Percentiles rank a stretch among this genome's conserved stretches.
phyloP scores from a whole-genome alignment of 768 basidiomycete genomes.

The Favolaschia claudopus region DNA sequence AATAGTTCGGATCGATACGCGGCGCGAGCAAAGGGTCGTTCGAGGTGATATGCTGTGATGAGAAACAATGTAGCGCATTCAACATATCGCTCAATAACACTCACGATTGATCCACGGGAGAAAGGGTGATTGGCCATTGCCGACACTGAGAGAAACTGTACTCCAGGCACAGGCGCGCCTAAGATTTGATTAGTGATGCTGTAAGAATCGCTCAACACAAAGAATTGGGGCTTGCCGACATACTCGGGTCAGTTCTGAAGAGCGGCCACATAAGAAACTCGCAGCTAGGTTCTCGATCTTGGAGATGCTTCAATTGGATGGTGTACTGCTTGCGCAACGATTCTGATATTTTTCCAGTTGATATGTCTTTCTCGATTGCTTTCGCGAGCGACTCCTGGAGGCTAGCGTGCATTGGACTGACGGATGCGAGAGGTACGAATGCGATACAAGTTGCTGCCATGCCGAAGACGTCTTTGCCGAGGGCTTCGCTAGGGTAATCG shows the following conservation, averaged over 20 bases:
- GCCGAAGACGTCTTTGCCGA: conserved; percentile 17
- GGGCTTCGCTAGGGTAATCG: conserved; percentile 19
- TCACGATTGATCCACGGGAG: not conserved
- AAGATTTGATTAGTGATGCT: too few species aligned
- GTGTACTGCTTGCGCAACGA: conserved; percentile 42
- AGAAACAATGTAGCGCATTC: not conserved
- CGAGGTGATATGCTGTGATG: conserved; percentile 24
- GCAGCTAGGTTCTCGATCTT: conserved; percentile 13
- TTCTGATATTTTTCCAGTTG: conserved; percentile 4
- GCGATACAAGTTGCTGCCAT: not conserved
- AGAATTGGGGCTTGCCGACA: conserved; percentile 7
- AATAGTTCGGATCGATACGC: conserved; percentile 33
- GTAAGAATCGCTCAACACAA: not conserved
- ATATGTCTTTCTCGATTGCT: not conserved
- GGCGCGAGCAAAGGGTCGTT: conserved; percentile 25
- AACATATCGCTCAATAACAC: not conserved
- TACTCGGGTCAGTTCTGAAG: conserved; percentile 24
- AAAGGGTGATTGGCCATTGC: not conserved
- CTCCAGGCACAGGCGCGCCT: not conserved
- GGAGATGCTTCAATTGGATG: conserved; percentile 35
- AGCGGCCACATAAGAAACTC: conserved; percentile 13
- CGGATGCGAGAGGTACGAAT: conserved; percentile 13
- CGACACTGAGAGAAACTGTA: not conserved
- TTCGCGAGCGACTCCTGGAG: not conserved
- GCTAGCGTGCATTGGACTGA: conserved; percentile 3